These are phyloP conservation scores for Coprinopsis sp. DNA, from an alignment of 768 basidiomycete genomes.

Conservation along the genomic window DNA sequence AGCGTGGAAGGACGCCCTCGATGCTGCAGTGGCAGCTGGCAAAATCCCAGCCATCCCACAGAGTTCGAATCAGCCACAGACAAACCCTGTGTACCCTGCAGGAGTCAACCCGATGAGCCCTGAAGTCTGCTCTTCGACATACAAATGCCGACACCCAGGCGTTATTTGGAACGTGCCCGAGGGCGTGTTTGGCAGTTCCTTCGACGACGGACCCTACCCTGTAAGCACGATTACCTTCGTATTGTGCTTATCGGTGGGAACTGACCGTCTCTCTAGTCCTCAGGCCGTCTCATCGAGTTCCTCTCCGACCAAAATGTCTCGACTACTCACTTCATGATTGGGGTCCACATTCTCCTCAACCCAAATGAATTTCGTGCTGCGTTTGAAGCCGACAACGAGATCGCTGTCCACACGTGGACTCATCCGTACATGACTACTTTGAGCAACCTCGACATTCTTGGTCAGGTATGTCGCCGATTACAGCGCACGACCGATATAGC, in stretches of 20 bases:
- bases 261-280: constrained; percentile 25
- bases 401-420: constrained; percentile 61
- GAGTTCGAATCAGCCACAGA: constrained; percentile 32
- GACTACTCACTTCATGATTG: constrained; percentile 92
- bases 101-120: constrained; percentile 41
- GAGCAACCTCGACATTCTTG: constrained; percentile 62
- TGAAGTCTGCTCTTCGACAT: constrained; percentile 72
- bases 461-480: constrained; percentile 46
- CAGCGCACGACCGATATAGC: too few species aligned
- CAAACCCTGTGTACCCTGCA: constrained; percentile 42
- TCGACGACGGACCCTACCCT: constrained; percentile 77
- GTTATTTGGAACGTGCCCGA: constrained; percentile 77
- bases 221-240: constrained; percentile 18
- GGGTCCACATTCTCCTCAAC: constrained; percentile 62
- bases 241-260: neutral
- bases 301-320: constrained; percentile 56
- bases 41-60: constrained; percentile 67
- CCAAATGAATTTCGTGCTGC: constrained; percentile 52
- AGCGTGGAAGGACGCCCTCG: constrained; percentile 69
- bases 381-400: constrained; percentile 41
- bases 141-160: constrained; percentile 54
- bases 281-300: constrained; percentile 56
- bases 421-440: constrained; percentile 82
- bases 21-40: constrained; percentile 59
- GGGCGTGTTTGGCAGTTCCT: constrained; percentile 59